Conservation (phyloP, 257 asterid genomes). For the Craterostigma plantagineum region DNA sequence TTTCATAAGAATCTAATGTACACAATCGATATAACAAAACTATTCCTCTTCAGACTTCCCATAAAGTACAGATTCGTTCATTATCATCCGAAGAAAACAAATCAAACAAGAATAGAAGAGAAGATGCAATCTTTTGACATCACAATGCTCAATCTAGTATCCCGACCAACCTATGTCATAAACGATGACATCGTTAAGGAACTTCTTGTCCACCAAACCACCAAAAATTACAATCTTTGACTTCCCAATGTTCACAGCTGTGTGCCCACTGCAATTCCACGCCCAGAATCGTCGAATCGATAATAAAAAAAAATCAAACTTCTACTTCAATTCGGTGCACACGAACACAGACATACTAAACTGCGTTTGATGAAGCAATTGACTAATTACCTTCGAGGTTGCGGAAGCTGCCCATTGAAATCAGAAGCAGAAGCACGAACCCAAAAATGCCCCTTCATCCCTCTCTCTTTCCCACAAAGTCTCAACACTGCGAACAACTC, state of each 20-base stretch:
- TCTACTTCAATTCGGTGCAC: not conserved
- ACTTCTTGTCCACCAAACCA: conserved; percentile 68
- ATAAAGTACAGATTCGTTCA: too few species aligned
- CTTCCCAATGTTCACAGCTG: conserved; percentile 80
- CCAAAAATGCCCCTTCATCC: conserved; percentile 73
- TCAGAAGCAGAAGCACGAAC: conserved; percentile 73
- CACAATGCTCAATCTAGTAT: not conserved
- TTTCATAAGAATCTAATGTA: too few species aligned
- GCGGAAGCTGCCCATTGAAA: conserved; percentile 61
- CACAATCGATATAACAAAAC: too few species aligned
- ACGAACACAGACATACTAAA: not conserved
- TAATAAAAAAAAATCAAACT: not conserved
- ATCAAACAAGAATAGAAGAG: too few species aligned
- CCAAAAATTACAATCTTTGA: conserved; percentile 83
- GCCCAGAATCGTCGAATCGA: not conserved
- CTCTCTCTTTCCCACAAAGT: conserved; percentile 7
- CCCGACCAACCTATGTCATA: conserved; percentile 56
- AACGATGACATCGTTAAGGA: conserved; percentile 57
- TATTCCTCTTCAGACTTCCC: too few species aligned
- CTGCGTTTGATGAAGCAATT: not conserved
- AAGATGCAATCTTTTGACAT: too few species aligned
- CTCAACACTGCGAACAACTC: too few species aligned
- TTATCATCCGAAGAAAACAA: too few species aligned
- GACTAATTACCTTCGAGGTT: conserved; percentile 50
- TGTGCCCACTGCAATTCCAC: conserved; percentile 55